Conservation (phyloP, 768 basidiomycete species). For the Holtermanniella nyarrowii region DNA sequence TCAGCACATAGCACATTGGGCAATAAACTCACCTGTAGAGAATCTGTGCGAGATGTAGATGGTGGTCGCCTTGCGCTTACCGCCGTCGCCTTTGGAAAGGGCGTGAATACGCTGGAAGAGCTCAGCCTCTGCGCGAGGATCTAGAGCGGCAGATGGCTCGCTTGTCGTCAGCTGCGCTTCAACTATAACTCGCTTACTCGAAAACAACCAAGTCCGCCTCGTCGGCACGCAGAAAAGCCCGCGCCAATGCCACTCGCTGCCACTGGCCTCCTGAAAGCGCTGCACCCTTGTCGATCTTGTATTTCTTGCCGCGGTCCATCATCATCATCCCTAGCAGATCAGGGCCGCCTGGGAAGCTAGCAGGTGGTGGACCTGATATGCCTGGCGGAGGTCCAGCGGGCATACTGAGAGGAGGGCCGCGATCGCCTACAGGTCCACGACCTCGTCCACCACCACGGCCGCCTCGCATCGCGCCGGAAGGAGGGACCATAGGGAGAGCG, state of each 20-base stretch:
- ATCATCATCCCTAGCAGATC: not conserved
- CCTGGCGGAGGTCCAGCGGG: not conserved
- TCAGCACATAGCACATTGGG: not conserved
- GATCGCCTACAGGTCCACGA: conserved; percentile 1
- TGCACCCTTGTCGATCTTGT: conserved; percentile 1
- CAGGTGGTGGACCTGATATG: not conserved
- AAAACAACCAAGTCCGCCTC: conserved; percentile 69
- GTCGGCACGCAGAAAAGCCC: conserved; percentile 77
- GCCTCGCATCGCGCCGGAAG: not conserved
- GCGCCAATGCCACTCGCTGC: conserved; percentile 59
- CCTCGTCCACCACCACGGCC: not conserved
- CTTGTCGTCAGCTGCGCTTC: conserved; percentile 7
- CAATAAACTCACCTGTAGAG: conserved; percentile 13
- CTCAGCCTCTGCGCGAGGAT: conserved; percentile 29
- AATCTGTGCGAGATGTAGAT: conserved; percentile 31
- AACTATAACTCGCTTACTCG: conserved; percentile 43
- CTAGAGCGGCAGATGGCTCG: conserved; percentile 34
- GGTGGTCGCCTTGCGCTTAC: conserved; percentile 16
- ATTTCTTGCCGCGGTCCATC: not conserved
- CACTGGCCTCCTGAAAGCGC: conserved; percentile 71
- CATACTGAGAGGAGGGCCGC: not conserved
- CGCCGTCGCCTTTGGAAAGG: conserved; percentile 12
- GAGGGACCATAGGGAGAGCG: conserved; percentile 1
- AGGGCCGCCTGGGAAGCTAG: too few species aligned
- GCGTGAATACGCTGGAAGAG: conserved; percentile 33